These are phyloP conservation scores for Metahyphopichia silvanorum DNA, from an alignment of 805 yeast species.

Conservation along the genomic window DNA sequence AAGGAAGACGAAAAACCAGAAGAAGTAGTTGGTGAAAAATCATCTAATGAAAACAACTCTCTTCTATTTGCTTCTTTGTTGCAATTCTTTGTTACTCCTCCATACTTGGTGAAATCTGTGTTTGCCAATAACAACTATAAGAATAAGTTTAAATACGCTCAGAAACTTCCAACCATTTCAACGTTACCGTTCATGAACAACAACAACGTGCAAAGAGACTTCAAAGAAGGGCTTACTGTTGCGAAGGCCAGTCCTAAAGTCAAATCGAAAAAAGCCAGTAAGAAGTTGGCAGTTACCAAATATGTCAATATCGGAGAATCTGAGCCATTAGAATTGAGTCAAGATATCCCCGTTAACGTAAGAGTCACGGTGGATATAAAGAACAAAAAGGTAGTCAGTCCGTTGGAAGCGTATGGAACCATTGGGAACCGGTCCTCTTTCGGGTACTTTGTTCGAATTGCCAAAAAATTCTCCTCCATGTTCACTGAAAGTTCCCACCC, in stretches of 20 bases:
- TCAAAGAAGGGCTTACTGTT: conserved; percentile 64
- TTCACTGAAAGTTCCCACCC: conserved; percentile 68
- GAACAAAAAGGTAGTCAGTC: conserved; percentile 62
- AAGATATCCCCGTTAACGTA: conserved; percentile 69
- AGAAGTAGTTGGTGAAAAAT: conserved; percentile 8
- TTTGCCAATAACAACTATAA: conserved; percentile 45
- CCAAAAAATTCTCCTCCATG: conserved; percentile 54
- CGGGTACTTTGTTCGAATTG: conserved; percentile 75
- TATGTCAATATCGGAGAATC: conserved; percentile 74
- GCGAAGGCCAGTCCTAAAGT: conserved; percentile 37
- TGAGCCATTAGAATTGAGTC: conserved; percentile 53
- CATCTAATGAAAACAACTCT: conserved; percentile 19
- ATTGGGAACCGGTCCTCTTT: conserved; percentile 58
- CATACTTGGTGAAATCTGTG: conserved; percentile 64
- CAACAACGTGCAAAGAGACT: conserved; percentile 31
- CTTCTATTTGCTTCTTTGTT: conserved; percentile 62
- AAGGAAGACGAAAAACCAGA: conserved; percentile 9
- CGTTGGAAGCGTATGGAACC: conserved; percentile 64
- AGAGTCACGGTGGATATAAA: conserved; percentile 77
- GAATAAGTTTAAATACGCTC: conserved; percentile 58
- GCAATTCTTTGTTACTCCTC: conserved; percentile 83
- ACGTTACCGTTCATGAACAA: conserved; percentile 71
- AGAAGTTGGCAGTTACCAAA: conserved; percentile 56
- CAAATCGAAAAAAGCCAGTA: conserved; percentile 43
- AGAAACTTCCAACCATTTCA: conserved; percentile 65